Evolutionary conservation across 495 filamentous ascomycete species (phyloP), one percentile per base, ranked within the genome.

Genomic region (Immersiella caudata): DNA sequence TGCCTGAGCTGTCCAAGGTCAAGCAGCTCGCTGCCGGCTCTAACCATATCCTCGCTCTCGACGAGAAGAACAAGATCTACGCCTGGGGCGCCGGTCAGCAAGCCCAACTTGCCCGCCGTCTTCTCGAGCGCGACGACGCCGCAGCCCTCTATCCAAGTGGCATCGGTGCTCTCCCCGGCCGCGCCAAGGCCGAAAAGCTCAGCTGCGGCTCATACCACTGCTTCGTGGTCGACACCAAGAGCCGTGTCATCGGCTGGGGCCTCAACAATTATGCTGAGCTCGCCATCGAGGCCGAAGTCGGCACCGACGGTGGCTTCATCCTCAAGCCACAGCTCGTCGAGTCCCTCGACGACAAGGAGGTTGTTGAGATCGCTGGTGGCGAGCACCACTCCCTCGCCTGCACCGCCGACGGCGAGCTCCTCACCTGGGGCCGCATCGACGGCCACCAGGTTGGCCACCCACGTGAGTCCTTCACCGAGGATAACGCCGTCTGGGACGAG

Each of bases 251-350:
- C 77, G 82, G 88, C 22, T 98, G 93, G 93, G 94, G 94, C 6
- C 78, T 93, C 40, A 98, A 97, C 80, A 92, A 89, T 75, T 96
- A 90, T 74, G 91, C 89, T 56, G 89, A 94, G 76, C 90, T 76
- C 11, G 95, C 91, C 54, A 84, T 93, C 62, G 81, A 82, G 14
- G 84, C 87, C 14, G 85, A 86, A 57, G 92, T 88, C 25, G 93
- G 93, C 65, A 83, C 84, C 14, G 75, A 80, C 27, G 88, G 87
- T 54, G 91, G 89, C 22, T 79, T 78, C 73, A 67, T 82, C 56
- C 75, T 83, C 29, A 77, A 76, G 62, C 81, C 82, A n/a, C 75
- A 77, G 21, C 49, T 79, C 21, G 73, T 84, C 52, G 62, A 68
- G 1, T 83, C 82, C 5, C 84, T 98, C 33, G 73, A 76, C 18